Conservation (phyloP, 345 rosid species). For the Rhodamnia argentea region DNA sequence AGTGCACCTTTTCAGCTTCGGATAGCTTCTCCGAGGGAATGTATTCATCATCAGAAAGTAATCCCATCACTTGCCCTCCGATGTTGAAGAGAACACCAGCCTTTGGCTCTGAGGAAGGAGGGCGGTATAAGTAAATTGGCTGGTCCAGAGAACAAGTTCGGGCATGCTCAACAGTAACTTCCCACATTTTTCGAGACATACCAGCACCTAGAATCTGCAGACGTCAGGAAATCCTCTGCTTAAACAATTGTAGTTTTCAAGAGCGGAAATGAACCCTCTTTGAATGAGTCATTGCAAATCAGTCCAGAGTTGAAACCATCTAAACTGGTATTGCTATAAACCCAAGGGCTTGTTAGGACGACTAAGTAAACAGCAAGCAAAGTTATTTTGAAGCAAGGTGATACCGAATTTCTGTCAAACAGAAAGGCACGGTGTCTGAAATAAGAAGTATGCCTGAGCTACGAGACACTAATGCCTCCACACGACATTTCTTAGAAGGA, state of each 20-base stretch:
- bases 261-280: neutral
- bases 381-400: neutral
- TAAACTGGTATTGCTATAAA: neutral
- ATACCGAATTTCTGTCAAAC: neutral
- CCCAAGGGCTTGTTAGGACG: neutral
- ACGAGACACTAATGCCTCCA: neutral
- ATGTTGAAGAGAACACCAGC: constrained; percentile 76
- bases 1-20: constrained; percentile 71
- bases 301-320: neutral
- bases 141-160: constrained; percentile 69
- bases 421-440: neutral
- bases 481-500: neutral
- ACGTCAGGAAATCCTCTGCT: neutral
- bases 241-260: neutral
- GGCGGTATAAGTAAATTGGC: constrained; percentile 46
- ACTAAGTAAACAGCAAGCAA: neutral
- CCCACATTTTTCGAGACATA: constrained; percentile 99
- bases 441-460: neutral
- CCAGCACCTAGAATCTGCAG: constrained; percentile 93
- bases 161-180: constrained; percentile 84
- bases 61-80: constrained; percentile 77
- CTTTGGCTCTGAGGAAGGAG: constrained; percentile 48
- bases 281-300: neutral
- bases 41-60: constrained; percentile 57
- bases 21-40: constrained; percentile 56